Conservation (phyloP, 164 flowering plant species). For the Stephania japonica region DNA sequence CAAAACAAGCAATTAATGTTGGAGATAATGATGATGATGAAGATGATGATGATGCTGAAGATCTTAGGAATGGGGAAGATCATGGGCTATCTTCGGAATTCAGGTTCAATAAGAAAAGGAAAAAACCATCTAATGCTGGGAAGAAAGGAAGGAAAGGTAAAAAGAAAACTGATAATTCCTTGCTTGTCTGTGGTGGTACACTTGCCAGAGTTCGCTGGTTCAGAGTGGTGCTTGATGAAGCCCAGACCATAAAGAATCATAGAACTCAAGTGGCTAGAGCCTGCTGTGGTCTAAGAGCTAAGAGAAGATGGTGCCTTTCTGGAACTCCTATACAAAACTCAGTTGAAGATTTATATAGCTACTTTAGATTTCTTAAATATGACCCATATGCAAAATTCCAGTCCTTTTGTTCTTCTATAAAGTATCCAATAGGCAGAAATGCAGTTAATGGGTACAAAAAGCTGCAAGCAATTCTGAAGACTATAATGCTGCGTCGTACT, state of each 20-base stretch:
- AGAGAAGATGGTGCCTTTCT: constrained; percentile 95
- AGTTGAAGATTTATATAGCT: constrained; percentile 92
- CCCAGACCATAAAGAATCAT: constrained; percentile 94
- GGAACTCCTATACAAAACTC: constrained; percentile 98
- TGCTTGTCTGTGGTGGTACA: constrained; percentile 54
- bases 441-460: constrained; percentile 73
- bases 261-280: constrained; percentile 96
- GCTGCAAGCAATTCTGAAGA: constrained; percentile 81
- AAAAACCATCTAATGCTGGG: constrained; percentile 31
- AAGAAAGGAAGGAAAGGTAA: constrained; percentile 67
- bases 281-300: constrained; percentile 93
- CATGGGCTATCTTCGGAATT: constrained; percentile 63
- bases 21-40: constrained; percentile 51
- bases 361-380: constrained; percentile 88
- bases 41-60: constrained; percentile 81
- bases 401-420: constrained; percentile 50
- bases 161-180: constrained; percentile 38
- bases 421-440: constrained; percentile 65
- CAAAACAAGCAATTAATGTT: constrained; percentile 63
- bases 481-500: constrained; percentile 91
- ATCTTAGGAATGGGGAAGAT: constrained; percentile 47
- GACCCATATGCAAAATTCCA: constrained; percentile 73
- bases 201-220: constrained; percentile 85
- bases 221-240: constrained; percentile 94
- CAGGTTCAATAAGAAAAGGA: constrained; percentile 55